Percentiles rank a stretch among this genome's conserved stretches.
phyloP scores from a whole-genome alignment of 2,329 filamentous ascomycete genomes.

The Penicillium sp. region DNA sequence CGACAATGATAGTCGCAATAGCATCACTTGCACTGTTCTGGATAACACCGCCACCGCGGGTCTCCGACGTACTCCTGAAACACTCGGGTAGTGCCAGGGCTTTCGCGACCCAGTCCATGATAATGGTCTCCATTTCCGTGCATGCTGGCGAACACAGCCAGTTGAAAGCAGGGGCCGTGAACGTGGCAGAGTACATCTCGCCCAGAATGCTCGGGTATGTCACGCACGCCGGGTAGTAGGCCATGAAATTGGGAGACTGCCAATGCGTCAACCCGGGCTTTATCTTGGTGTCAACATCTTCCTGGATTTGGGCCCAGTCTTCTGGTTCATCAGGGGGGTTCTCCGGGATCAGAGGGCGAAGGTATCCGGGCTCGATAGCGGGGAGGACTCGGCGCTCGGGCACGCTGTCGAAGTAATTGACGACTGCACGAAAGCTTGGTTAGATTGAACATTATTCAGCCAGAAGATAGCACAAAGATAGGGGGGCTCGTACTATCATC shows the following conservation, averaged over 20 bases:
- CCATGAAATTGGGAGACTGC: slow-evolving; percentile 93
- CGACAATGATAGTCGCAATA: slow-evolving; percentile 80
- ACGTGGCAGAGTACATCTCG: slow-evolving; percentile 86
- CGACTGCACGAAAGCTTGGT: slow-evolving; percentile 53
- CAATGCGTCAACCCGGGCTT: slow-evolving; percentile 92
- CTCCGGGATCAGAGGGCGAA: slow-evolving; percentile 73
- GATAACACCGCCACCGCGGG: slow-evolving; percentile 79
- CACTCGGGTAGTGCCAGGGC: slow-evolving; percentile 69
- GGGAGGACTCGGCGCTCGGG: slow-evolving; percentile 69
- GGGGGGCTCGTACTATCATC: slow-evolving; percentile 67
- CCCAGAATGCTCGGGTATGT: slow-evolving; percentile 83
- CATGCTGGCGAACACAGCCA: slow-evolving; percentile 93
- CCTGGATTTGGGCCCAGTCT: slow-evolving; percentile 72
- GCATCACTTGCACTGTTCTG: slow-evolving; percentile 89
- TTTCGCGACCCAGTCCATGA: slow-evolving; percentile 86
- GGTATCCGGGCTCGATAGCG: slow-evolving; percentile 77
- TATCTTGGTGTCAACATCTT: slow-evolving; percentile 81
- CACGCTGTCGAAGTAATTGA: slow-evolving; percentile 77
- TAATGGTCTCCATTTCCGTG: slow-evolving; percentile 88
- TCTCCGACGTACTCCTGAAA: slow-evolving; percentile 68
- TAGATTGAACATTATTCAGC: neutral
- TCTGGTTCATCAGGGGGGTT: slow-evolving; percentile 64
- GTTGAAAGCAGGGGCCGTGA: slow-evolving; percentile 91
- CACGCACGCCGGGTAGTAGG: slow-evolving; percentile 82
- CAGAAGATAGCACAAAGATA: neutral